Evolutionary conservation across 140 eudicot species (phyloP).

Genomic region (Flaveria floridana): DNA sequence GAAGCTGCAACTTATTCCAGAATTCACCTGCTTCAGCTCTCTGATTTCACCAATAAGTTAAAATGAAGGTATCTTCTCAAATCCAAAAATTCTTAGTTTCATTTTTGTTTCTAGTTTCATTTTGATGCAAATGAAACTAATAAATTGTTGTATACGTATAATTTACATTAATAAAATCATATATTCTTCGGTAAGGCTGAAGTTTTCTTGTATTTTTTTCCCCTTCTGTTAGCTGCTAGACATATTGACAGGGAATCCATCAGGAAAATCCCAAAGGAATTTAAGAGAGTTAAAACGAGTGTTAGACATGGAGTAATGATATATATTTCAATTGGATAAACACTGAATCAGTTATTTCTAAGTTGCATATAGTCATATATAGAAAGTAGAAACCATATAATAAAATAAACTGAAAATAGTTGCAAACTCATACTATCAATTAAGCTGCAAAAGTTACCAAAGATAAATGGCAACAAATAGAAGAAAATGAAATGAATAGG

Average conservation of each 20-base stretch:
- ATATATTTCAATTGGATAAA: neutral
- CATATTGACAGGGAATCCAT: too few species aligned
- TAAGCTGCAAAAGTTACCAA: slow-evolving; percentile 19
- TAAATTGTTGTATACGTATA: slow-evolving; percentile 11
- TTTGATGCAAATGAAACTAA: slow-evolving; percentile 21
- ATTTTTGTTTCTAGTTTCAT: slow-evolving; percentile 14
- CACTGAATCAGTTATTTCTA: neutral
- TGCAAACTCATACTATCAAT: neutral
- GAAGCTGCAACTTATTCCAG: slow-evolving; percentile 84
- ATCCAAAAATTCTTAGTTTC: neutral
- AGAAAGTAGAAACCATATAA: slow-evolving; percentile 7
- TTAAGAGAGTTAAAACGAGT: too few species aligned
- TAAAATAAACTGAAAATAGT: neutral
- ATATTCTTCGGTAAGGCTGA: neutral
- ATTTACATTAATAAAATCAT: neutral
- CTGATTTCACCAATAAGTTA: slow-evolving; percentile 88
- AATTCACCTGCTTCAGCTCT: slow-evolving; percentile 79
- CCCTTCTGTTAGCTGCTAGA: too few species aligned
- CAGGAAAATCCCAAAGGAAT: too few species aligned
- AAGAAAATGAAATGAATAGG: slow-evolving; percentile 7
- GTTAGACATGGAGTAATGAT: too few species aligned
- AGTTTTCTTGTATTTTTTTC: too few species aligned
- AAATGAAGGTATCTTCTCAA: slow-evolving; percentile 44
- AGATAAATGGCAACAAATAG: neutral
- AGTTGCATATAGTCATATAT: neutral